Evolutionary conservation across 129 eudicot species (phyloP), one percentile per base, ranked within the genome.

Genomic region (Logfia minima): DNA sequence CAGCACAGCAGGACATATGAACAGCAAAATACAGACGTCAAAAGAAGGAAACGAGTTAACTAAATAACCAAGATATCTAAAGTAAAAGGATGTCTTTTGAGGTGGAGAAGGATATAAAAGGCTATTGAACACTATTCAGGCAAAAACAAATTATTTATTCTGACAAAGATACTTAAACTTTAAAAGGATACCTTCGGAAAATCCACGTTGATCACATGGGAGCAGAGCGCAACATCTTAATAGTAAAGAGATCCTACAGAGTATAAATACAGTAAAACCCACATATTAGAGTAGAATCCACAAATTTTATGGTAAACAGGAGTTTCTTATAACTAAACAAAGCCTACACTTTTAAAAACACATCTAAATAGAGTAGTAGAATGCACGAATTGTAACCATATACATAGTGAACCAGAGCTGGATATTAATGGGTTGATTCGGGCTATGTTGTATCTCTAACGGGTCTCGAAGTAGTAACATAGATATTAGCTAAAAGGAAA

Each of bases 211-310:
- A 26, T 45, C 45, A 11, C 79, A 68, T 23, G 80, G 68, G 59
- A 34, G 51, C 29, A 70, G 74, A 34, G 39, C 53, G 8, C 66
- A 8, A 19, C 52, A 45, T 71, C 55, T 58, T 78, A 87, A 39
- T 87, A 84, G 64, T 87, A 87, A 62, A 87, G 88, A 5, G 90
- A 87, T 24, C 90, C 90, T 87, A 82, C 81, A 69, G 18, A 60
- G 61, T 17, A 9, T 41, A 41, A 9, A 9, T 41, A 41, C 48
- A 41, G 13, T 41, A 41, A 9, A 41, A 41, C 2, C 48, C 14
- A 41, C 48, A 9, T 9, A 41, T 41, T 39, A 8, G 45, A 39
- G 45, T 39, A 39, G 45, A 39, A 39, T 8, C 13, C 45, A 39
- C 45, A 39, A 39, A 39, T 8, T 1, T 41, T 41, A 14, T 41